Conservation (phyloP, 1,139 yeast species). For the Wickerhamomyces sp. region DNA sequence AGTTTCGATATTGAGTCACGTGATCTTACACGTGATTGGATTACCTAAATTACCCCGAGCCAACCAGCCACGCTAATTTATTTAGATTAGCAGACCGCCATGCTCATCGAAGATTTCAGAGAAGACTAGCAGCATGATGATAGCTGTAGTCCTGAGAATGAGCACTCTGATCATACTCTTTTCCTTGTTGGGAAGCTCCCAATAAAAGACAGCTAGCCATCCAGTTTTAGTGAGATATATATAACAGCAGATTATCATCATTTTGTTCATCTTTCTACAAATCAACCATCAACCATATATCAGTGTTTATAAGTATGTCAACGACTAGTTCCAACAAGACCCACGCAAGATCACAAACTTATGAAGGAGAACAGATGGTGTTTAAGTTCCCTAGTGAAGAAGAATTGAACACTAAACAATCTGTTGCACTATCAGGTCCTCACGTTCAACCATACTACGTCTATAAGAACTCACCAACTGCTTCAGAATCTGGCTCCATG, state of each 20-base stretch:
- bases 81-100: not conserved
- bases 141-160: not conserved
- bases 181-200: not conserved
- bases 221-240: not conserved
- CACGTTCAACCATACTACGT: constrained; percentile 13
- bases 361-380: constrained; percentile 23
- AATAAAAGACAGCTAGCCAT: not conserved
- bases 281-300: not conserved
- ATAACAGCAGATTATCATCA: not conserved
- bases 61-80: not conserved
- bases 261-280: not conserved
- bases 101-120: no score
- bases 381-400: constrained; percentile 23
- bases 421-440: constrained; percentile 10
- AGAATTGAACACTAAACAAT: constrained; percentile 3
- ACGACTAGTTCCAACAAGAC: constrained; percentile 7
- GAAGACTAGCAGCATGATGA: not conserved
- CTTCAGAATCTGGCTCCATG: not conserved
- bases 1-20: not conserved
- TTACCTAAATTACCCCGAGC: not conserved
- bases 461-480: not conserved
- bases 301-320: not conserved
- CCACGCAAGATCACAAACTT: constrained; percentile 20
- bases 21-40: not conserved
- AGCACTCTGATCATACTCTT: not conserved